Evolutionary conservation across 2,329 filamentous ascomycete species (phyloP).

Genomic region (Xylaria sp.): DNA sequence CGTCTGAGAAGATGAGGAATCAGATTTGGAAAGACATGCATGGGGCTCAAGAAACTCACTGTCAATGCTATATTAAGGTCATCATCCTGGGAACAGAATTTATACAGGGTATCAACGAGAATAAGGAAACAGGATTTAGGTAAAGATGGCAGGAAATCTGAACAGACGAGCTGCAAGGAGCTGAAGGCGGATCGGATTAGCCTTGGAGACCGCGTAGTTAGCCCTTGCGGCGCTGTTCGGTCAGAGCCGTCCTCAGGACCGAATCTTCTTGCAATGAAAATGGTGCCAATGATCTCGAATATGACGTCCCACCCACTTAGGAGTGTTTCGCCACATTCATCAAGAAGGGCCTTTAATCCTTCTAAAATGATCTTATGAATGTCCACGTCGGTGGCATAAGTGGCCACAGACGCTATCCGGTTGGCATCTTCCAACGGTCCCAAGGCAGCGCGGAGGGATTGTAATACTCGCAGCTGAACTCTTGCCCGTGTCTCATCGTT

Average conservation of each 20-base stretch:
- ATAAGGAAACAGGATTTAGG: conserved; percentile 78
- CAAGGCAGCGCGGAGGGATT: conserved; percentile 72
- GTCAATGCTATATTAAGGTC: conserved; percentile 96
- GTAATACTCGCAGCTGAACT: conserved; percentile 78
- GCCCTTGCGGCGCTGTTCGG: conserved; percentile 48
- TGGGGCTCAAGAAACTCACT: conserved; percentile 58
- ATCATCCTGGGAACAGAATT: conserved; percentile 88
- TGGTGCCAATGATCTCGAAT: conserved; percentile 85
- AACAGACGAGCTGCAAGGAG: conserved; percentile 91
- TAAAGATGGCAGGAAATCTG: conserved; percentile 85
- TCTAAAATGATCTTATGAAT: conserved; percentile 85
- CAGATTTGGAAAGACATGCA: conserved; percentile 19
- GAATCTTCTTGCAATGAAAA: conserved; percentile 68
- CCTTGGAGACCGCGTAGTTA: conserved; percentile 72
- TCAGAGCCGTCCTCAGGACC: conserved; percentile 48
- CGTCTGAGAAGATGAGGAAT: conserved; percentile 62
- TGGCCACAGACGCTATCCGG: conserved; percentile 65
- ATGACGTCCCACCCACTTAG: conserved; percentile 85
- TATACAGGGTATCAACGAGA: conserved; percentile 87
- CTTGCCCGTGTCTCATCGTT: conserved; percentile 63
- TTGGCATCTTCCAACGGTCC: conserved; percentile 65
- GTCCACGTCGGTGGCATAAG: conserved; percentile 75
- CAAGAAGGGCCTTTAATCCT: conserved; percentile 82
- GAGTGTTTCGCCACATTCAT: conserved; percentile 87
- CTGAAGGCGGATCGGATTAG: conserved; percentile 88